Evolutionary conservation across 129 eudicot species (phyloP).

Genomic region (Arctium minus): DNA sequence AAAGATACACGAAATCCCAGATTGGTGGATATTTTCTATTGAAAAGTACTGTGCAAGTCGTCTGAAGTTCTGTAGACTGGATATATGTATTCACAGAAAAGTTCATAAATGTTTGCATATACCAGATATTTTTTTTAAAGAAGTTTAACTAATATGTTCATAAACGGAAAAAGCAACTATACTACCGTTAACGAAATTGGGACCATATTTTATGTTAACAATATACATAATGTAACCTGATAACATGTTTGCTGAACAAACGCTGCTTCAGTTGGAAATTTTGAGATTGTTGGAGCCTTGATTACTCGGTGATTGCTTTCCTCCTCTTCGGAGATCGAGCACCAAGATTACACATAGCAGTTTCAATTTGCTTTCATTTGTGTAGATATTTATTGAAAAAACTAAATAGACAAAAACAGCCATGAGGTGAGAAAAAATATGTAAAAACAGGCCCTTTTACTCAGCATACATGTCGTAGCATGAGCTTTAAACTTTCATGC

Average conservation of each 20-base stretch:
- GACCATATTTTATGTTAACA: background rate
- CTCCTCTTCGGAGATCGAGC: background rate
- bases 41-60: too few relatives aligned
- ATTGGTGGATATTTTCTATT: too few relatives aligned
- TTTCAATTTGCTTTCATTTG: background rate
- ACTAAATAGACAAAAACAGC: background rate
- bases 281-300: background rate
- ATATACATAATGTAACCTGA: background rate
- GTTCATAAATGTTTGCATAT: background rate
- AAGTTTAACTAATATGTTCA: too few relatives aligned
- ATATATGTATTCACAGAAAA: too few relatives aligned
- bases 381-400: background rate
- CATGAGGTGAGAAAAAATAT: too few relatives aligned
- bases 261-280: background rate
- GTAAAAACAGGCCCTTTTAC: background rate
- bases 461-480: background rate
- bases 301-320: background rate
- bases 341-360: background rate
- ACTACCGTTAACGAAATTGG: background rate
- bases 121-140: too few relatives aligned
- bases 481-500: background rate
- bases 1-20: too few relatives aligned
- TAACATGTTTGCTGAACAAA: background rate
- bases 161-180: too few relatives aligned
- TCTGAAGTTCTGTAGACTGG: too few relatives aligned